Conservation (phyloP, 1,284 basidiomycete genomes). For the Moesziomyces sp. region DNA sequence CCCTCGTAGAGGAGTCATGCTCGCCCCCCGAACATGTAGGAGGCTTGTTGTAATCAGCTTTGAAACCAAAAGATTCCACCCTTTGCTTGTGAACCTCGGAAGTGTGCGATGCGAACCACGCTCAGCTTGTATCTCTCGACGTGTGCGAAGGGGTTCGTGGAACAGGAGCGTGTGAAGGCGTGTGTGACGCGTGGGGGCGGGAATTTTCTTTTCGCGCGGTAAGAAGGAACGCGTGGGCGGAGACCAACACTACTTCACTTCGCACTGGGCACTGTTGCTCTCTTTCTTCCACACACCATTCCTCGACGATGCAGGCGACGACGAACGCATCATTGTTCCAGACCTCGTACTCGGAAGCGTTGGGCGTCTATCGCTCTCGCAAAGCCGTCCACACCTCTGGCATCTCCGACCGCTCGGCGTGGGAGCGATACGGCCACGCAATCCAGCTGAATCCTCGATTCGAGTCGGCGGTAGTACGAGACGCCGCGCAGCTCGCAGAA, state of each 20-base stretch:
- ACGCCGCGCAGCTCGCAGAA: conserved; percentile 14
- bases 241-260: conserved; percentile 24
- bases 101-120: background rate
- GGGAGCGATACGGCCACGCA: conserved; percentile 29
- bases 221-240: conserved; percentile 19
- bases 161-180: background rate
- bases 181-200: background rate
- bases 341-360: conserved; percentile 42
- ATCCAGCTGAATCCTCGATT: conserved; percentile 39
- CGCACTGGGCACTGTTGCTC: background rate
- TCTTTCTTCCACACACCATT: background rate
- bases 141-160: background rate
- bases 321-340: conserved; percentile 44
- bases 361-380: conserved; percentile 27
- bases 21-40: background rate
- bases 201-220: conserved; percentile 13
- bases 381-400: conserved; percentile 38
- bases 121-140: too few relatives aligned
- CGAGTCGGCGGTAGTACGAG: background rate
- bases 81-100: background rate
- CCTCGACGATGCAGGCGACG: conserved; percentile 36
- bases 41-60: too few relatives aligned
- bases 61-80: conserved; percentile 4
- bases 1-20: background rate
- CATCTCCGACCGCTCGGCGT: background rate